Conservation (phyloP, 495 filamentous ascomycete species). For the Umbilicaria muhlenbergii region DNA sequence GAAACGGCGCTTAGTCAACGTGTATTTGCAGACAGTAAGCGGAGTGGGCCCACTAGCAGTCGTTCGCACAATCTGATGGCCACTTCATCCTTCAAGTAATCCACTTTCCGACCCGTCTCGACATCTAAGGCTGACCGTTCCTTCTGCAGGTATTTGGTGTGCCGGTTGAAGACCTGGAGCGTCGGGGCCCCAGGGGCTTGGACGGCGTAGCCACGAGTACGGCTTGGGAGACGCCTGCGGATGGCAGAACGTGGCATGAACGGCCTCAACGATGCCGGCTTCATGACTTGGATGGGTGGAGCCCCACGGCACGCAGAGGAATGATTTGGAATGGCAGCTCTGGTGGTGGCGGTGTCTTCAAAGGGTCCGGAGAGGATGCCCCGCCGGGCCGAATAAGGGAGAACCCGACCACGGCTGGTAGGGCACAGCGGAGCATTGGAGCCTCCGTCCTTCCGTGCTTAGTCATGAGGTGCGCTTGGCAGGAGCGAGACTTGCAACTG, state of each 20-base stretch:
- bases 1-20: background rate
- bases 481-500: no score
- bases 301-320: no score
- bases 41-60: slow-evolving; percentile 43
- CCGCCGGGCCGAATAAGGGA: no score
- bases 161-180: slow-evolving; percentile 81
- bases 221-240: slow-evolving; percentile 1
- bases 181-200: slow-evolving; percentile 59
- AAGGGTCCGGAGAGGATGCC: no score
- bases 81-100: slow-evolving; percentile 88
- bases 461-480: no score
- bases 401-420: no score
- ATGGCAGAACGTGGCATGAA: slow-evolving; percentile 11
- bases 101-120: slow-evolving; percentile 57
- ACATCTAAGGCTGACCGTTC: slow-evolving; percentile 64
- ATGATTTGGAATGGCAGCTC: no score
- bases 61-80: slow-evolving; percentile 74
- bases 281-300: slow-evolving; percentile 1
- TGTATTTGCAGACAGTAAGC: slow-evolving; percentile 1
- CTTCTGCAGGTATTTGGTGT: slow-evolving; percentile 76
- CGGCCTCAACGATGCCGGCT: slow-evolving; percentile 10
- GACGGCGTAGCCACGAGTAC: slow-evolving; percentile 42
- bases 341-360: no score
- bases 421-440: no score
- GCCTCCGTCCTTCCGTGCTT: no score